Evolutionary conservation across 2,329 filamentous ascomycete genomes (phyloP).

Genomic region (Exophiala phaeomuriformis): DNA sequence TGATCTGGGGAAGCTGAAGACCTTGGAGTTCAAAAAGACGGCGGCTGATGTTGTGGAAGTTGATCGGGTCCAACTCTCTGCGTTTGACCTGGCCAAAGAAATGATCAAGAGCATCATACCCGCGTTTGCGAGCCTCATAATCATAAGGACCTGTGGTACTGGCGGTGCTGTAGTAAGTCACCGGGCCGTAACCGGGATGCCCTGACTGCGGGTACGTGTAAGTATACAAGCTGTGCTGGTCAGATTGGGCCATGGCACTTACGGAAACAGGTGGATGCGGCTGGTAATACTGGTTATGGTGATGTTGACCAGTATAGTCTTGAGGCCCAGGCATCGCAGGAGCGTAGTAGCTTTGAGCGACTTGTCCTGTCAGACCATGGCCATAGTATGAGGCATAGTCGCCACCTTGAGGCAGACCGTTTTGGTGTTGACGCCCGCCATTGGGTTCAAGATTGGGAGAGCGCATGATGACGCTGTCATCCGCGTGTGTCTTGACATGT

Average conservation of each 20-base stretch:
- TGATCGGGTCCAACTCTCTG: constrained; percentile 77
- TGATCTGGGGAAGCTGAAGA: constrained; percentile 55
- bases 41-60: constrained; percentile 87
- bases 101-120: constrained; percentile 82
- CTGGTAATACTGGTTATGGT: constrained; percentile 28
- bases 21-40: constrained; percentile 75
- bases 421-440: constrained; percentile 33
- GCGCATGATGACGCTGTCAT: constrained; percentile 72
- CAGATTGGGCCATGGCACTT: neutral
- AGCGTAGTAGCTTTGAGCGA: constrained; percentile 27
- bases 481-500: constrained; percentile 97
- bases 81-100: constrained; percentile 93
- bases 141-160: constrained; percentile 59
- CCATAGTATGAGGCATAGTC: constrained; percentile 27
- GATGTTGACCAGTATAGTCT: constrained; percentile 27
- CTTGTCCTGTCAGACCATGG: constrained; percentile 24
- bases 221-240: neutral
- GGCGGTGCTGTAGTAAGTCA: constrained; percentile 69
- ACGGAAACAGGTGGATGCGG: constrained; percentile 23
- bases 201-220: constrained; percentile 48
- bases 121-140: constrained; percentile 71
- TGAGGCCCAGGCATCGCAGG: constrained; percentile 25
- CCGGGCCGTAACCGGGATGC: constrained; percentile 55
- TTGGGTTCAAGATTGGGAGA: constrained; percentile 52
- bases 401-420: constrained; percentile 25